A percentile compares a stretch with the other conserved stretches of the same genome.
Evolutionary conservation across 169 alveolate genomes (phyloP).

Genomic region (Plasmodium gaboni): DNA sequence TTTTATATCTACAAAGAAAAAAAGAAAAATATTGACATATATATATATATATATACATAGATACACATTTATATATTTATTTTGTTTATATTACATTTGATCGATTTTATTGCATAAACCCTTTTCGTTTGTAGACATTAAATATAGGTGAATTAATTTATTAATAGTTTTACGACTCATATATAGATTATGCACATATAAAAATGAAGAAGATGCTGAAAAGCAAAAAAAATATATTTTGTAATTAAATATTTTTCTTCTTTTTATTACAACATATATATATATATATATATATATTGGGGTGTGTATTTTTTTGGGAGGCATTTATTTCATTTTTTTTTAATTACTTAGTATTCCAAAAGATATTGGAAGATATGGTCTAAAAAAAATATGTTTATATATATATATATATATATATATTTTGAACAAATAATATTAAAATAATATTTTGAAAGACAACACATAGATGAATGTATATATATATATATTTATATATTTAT

Average conservation of each 20-base stretch:
- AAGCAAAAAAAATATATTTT: neutral
- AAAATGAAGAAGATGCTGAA: constrained; percentile 45
- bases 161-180: constrained; percentile 51
- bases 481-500: too few species aligned
- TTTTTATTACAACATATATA: neutral
- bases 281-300: neutral
- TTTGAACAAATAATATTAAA: neutral
- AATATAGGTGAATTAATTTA: constrained; percentile 21
- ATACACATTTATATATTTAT: constrained; percentile 1
- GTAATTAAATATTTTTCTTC: neutral
- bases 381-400: neutral
- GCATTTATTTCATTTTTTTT: neutral
- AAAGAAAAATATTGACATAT: neutral
- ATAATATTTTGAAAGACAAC: neutral
- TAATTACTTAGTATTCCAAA: constrained; percentile 50
- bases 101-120: constrained; percentile 18
- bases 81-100: constrained; percentile 20
- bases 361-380: constrained; percentile 25
- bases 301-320: constrained; percentile 1
- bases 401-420: neutral
- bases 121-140: constrained; percentile 4
- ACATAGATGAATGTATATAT: neutral
- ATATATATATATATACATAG: neutral
- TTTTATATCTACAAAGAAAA: constrained; percentile 30
- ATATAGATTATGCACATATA: constrained; percentile 43